Evolutionary conservation across 164 flowering plant genomes (phyloP).

Genomic region (Taxillus chinensis): DNA sequence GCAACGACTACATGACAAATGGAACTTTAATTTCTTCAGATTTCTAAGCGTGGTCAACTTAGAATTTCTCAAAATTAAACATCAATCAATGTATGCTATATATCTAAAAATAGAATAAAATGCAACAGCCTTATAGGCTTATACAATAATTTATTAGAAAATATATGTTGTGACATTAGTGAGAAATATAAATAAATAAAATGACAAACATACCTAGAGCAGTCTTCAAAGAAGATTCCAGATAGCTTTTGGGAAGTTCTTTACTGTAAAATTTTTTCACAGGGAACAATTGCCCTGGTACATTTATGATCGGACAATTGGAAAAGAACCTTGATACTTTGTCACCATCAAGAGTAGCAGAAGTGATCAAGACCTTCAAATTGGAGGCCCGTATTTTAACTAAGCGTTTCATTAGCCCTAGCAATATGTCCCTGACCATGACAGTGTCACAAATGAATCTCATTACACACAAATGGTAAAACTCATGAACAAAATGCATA

Average conservation of each 20-base stretch:
- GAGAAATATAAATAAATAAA: neutral
- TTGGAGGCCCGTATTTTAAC: slow-evolving; percentile 39
- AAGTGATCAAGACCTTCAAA: slow-evolving; percentile 79
- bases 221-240: slow-evolving; percentile 58
- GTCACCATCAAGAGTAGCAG: slow-evolving; percentile 93
- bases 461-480: neutral
- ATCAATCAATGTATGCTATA: too few relatives aligned
- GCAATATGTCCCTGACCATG: slow-evolving; percentile 66
- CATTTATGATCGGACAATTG: slow-evolving; percentile 64
- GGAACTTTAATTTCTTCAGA: too few relatives aligned
- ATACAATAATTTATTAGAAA: too few relatives aligned
- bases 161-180: neutral
- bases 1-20: too few relatives aligned
- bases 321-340: slow-evolving; percentile 80
- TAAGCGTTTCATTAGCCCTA: slow-evolving; percentile 87
- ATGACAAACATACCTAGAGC: slow-evolving; percentile 60
- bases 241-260: slow-evolving; percentile 70
- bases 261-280: slow-evolving; percentile 62
- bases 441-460: slow-evolving; percentile 8
- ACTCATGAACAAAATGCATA: neutral
- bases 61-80: too few relatives aligned
- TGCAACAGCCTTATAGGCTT: too few relatives aligned
- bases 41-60: too few relatives aligned
- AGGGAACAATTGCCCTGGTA: slow-evolving; percentile 86
- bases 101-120: too few relatives aligned